These are phyloP conservation scores for Chrysopogon serrulatus DNA, from an alignment of 176 grass and related monocot species.

Conservation along the genomic window DNA sequence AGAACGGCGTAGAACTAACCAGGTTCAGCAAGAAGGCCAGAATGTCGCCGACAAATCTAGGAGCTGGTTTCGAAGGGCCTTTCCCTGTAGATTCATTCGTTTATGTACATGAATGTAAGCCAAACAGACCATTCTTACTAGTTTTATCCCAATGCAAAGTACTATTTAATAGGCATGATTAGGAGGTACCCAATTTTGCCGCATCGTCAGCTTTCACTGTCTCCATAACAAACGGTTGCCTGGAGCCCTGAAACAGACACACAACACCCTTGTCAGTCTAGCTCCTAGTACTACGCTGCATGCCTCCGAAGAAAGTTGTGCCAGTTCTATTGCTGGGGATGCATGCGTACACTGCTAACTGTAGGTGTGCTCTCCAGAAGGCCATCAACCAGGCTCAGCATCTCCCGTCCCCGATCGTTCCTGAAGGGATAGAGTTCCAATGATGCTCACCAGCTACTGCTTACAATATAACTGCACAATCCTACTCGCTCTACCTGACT, in stretches of 20 bases:
- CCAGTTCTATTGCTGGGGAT: neutral
- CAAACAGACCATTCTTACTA: neutral
- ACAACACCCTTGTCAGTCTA: neutral
- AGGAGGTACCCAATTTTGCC: slow-evolving; percentile 64
- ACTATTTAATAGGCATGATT: neutral
- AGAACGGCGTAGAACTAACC: slow-evolving; percentile 31
- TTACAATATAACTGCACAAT: neutral
- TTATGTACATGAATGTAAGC: neutral
- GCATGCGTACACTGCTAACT: slow-evolving; percentile 52
- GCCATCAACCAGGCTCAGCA: slow-evolving; percentile 72
- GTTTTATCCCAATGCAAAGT: neutral
- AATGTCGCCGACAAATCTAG: slow-evolving; percentile 69
- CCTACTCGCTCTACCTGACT: slow-evolving; percentile 51
- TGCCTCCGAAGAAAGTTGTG: neutral
- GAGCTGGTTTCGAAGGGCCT: slow-evolving; percentile 73
- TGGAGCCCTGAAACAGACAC: slow-evolving; percentile 52
- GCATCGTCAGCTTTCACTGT: slow-evolving; percentile 94
- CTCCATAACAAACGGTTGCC: slow-evolving; percentile 87
- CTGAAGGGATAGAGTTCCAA: slow-evolving; percentile 18
- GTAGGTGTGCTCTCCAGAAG: slow-evolving; percentile 83
- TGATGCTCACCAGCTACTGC: neutral
- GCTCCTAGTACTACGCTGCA: neutral
- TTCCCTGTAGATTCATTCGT: slow-evolving; percentile 43
- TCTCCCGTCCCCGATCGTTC: slow-evolving; percentile 82
- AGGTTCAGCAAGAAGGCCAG: slow-evolving; percentile 82